phyloP scores from a whole-genome alignment of 768 basidiomycete genomes.

The Mrakia blollopis region DNA sequence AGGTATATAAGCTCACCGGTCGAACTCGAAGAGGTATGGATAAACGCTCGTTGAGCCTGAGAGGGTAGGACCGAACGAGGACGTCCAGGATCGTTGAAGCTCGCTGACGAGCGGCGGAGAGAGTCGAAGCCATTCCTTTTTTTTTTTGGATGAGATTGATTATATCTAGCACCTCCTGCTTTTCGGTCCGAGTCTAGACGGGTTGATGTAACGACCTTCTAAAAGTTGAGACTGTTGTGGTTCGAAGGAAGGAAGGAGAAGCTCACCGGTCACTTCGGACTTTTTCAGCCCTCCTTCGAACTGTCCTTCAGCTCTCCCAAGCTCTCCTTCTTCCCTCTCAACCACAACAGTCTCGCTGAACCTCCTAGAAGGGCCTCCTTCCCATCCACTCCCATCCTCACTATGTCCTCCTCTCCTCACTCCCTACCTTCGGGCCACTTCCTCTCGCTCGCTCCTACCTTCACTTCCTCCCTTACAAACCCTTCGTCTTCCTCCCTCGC shows the following conservation, averaged over 20 bases:
- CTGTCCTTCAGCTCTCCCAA: too few relatives aligned
- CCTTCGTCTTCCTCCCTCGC: conserved; percentile 36
- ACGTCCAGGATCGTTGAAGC: background rate
- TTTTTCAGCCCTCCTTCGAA: too few relatives aligned
- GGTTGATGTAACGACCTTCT: too few relatives aligned
- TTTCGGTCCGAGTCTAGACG: too few relatives aligned
- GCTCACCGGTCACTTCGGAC: too few relatives aligned
- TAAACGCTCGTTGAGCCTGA: background rate
- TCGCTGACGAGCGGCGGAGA: background rate
- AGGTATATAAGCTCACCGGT: background rate
- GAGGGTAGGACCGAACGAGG: background rate
- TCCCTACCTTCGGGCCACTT: conserved; percentile 37
- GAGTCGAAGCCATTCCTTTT: background rate
- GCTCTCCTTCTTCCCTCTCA: too few relatives aligned
- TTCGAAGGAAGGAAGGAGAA: too few relatives aligned
- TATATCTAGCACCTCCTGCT: too few relatives aligned
- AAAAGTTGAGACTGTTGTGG: too few relatives aligned
- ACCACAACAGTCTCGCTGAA: background rate
- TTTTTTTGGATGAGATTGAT: too few relatives aligned
- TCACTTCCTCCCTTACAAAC: conserved; percentile 6
- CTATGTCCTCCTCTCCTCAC: background rate
- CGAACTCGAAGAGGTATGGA: background rate
- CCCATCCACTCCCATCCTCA: background rate
- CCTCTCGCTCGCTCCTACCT: conserved; percentile 37
- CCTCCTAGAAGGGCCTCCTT: background rate